These are phyloP conservation scores for Trypanosoma cruzi DNA, from an alignment of 208 protist species.

Conservation along the genomic window DNA sequence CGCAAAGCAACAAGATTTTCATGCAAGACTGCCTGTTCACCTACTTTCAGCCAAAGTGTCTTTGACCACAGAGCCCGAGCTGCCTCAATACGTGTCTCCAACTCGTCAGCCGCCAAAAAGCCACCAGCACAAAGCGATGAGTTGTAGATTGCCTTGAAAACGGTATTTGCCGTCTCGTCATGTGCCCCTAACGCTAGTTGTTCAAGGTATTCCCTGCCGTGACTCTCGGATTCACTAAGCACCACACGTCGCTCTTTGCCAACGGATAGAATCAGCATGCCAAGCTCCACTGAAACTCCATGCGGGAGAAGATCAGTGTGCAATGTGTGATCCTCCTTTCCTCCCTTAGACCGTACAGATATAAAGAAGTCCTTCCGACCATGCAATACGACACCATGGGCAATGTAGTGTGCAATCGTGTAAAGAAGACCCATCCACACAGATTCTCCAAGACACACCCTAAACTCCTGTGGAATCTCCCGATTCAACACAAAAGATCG, in stretches of 20 bases:
- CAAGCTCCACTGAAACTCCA: constrained; percentile 63
- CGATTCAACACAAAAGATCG: constrained; percentile 48
- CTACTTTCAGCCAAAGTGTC: constrained; percentile 73
- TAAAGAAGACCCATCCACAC: constrained; percentile 79
- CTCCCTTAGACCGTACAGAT: constrained; percentile 27
- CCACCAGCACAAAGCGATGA: constrained; percentile 62
- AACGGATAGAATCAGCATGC: constrained; percentile 60
- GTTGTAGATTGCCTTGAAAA: constrained; percentile 79
- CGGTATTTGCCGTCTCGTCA: constrained; percentile 74
- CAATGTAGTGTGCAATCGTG: constrained; percentile 83
- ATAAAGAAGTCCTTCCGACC: constrained; percentile 80
- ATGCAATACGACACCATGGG: constrained; percentile 86
- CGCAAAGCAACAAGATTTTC: constrained; percentile 55
- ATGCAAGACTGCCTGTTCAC: constrained; percentile 31
- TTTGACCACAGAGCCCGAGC: constrained; percentile 73
- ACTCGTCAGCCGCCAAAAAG: constrained; percentile 56
- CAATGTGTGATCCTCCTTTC: constrained; percentile 57
- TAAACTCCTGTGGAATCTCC: constrained; percentile 62
- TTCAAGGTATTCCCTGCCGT: constrained; percentile 63
- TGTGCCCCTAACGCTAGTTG: constrained; percentile 72
- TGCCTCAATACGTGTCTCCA: constrained; percentile 71
- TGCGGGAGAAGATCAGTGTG: constrained; percentile 61
- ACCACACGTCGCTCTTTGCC: constrained; percentile 74
- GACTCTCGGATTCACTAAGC: constrained; percentile 37
- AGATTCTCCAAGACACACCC: constrained; percentile 58